Evolutionary conservation across 768 basidiomycete species (phyloP).

Genomic region (Clitopilus hobsonii): DNA sequence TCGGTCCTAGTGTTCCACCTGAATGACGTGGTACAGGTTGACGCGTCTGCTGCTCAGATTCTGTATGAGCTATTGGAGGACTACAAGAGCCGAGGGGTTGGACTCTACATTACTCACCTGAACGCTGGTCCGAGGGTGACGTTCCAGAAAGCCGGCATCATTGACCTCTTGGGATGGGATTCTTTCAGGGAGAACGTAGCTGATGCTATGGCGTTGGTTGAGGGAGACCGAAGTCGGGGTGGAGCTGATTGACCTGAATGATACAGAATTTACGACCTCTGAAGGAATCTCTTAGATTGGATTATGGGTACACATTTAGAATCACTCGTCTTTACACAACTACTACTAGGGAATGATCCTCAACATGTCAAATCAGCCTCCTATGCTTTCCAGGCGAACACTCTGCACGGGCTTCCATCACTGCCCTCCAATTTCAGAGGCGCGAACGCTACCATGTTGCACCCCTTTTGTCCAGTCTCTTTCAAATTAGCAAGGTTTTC

Average conservation of each 20-base stretch:
- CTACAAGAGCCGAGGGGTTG: conserved; percentile 58
- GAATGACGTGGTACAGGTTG: conserved; percentile 85
- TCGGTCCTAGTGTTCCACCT: conserved; percentile 86
- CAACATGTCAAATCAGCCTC: too few relatives aligned
- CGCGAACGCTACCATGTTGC: conserved; percentile 42
- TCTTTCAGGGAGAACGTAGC: conserved; percentile 47
- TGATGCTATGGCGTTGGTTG: conserved; percentile 43
- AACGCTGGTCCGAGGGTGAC: conserved; percentile 30
- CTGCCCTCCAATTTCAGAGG: conserved; percentile 54
- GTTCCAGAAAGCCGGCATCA: conserved; percentile 48
- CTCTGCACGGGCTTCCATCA: conserved; percentile 72
- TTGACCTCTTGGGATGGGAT: conserved; percentile 41
- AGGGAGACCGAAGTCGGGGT: conserved; percentile 6
- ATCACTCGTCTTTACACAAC: too few relatives aligned
- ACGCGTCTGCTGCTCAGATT: conserved; percentile 88
- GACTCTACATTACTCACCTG: conserved; percentile 49
- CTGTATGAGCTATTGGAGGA: conserved; percentile 75
- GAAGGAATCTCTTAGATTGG: too few relatives aligned
- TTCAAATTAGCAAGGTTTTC: conserved; percentile 65
- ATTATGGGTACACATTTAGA: too few relatives aligned
- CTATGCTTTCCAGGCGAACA: conserved; percentile 44
- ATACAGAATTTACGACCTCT: not conserved
- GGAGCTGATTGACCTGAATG: not conserved
- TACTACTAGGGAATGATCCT: too few relatives aligned
- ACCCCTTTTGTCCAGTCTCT: conserved; percentile 21